Conservation (phyloP, 2,329 filamentous ascomycete species). For the Sporothrix globosa region DNA sequence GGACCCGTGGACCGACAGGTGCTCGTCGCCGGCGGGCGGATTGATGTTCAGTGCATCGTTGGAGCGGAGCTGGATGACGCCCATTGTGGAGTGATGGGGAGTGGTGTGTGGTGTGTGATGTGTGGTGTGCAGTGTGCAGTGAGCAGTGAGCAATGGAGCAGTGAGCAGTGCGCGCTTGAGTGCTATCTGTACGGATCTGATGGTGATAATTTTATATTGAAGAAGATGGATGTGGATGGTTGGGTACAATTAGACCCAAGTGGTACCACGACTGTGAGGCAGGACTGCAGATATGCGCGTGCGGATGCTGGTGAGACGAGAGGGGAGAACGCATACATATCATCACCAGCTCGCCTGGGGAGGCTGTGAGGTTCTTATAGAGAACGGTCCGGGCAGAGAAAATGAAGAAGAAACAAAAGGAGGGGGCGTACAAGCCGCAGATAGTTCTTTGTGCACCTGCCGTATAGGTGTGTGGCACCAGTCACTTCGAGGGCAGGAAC, state of each 20-base stretch:
- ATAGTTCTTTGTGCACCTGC: neutral
- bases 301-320: constrained; percentile 2
- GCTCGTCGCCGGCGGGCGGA: constrained; percentile 47
- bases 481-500: constrained; percentile 15
- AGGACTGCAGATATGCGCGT: neutral
- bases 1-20: constrained; percentile 52
- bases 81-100: constrained; percentile 40
- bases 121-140: no score
- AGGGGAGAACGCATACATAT: neutral
- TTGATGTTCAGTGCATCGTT: constrained; percentile 56
- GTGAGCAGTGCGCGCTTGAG: no score
- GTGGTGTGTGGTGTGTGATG: neutral
- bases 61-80: constrained; percentile 40
- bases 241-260: neutral
- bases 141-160: no score
- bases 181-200: no score
- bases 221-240: neutral
- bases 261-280: neutral
- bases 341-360: neutral
- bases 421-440: constrained; percentile 9
- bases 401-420: neutral
- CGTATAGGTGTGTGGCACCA: neutral
- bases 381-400: neutral
- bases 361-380: constrained; percentile 18
- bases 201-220: neutral